Conservation (phyloP, 805 yeast genomes). For the Saccharomyces mikatae region DNA sequence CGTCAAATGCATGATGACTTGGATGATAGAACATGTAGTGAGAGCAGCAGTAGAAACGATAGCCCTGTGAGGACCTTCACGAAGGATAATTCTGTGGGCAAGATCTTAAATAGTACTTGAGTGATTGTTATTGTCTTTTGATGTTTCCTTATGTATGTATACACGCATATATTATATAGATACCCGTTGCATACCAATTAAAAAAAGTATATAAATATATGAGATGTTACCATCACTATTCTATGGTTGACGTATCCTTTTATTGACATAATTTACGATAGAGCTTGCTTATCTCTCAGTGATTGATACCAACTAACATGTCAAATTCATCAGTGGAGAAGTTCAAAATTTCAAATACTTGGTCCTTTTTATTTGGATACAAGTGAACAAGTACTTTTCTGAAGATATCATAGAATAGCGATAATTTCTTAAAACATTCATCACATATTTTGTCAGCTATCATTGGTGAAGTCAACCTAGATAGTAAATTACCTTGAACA, state of each 20-base stretch:
- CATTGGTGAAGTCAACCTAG: slow-evolving; percentile 56
- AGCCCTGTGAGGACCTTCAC: slow-evolving; percentile 10
- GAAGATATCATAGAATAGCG: slow-evolving; percentile 34
- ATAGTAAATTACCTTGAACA: slow-evolving; percentile 44
- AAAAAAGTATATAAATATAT: background rate
- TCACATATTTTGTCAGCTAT: slow-evolving; percentile 49
- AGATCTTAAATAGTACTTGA: background rate
- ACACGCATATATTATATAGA: background rate
- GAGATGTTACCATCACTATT: background rate
- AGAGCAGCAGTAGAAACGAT: slow-evolving; percentile 21
- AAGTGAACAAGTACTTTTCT: slow-evolving; percentile 30
- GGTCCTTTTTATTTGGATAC: slow-evolving; percentile 24
- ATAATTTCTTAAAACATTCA: slow-evolving; percentile 41
- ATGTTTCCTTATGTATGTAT: background rate
- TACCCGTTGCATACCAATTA: background rate
- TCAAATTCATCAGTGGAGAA: slow-evolving; percentile 43
- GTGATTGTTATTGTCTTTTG: background rate
- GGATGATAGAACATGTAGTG: slow-evolving; percentile 28
- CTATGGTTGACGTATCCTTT: background rate
- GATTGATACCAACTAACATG: slow-evolving; percentile 63
- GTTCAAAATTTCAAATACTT: slow-evolving; percentile 18
- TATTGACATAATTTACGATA: too few species aligned
- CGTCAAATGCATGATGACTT: slow-evolving; percentile 7
- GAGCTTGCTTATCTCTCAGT: background rate
- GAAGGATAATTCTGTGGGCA: background rate